These are phyloP conservation scores for Lagerstroemia speciosa DNA, from an alignment of 345 rosid species.

Conservation along the genomic window DNA sequence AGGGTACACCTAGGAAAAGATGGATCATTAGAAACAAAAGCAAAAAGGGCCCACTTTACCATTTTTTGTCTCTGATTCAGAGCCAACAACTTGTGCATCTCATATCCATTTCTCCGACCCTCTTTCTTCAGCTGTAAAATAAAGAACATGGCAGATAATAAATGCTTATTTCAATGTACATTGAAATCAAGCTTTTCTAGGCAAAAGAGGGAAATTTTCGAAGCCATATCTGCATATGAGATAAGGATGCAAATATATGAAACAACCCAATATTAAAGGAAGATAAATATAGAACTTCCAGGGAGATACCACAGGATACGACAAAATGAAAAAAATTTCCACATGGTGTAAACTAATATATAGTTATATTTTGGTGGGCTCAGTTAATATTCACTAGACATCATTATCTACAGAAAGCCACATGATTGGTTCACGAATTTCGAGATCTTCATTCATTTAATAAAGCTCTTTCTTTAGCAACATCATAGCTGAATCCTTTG, in stretches of 20 bases:
- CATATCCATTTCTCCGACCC: constrained; percentile 91
- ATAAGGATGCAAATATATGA: background rate
- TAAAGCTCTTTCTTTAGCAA: background rate
- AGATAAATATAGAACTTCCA: background rate
- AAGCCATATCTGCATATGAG: background rate
- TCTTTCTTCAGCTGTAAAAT: constrained; percentile 75
- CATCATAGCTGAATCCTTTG: background rate
- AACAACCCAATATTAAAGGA: background rate
- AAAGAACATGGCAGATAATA: background rate
- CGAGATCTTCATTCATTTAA: background rate
- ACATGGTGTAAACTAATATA: background rate
- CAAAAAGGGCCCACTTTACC: constrained; percentile 32
- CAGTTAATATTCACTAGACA: background rate
- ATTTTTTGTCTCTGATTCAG: constrained; percentile 92
- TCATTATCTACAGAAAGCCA: background rate
- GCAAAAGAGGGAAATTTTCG: background rate
- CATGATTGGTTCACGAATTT: background rate
- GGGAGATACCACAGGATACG: background rate
- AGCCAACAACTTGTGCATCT: constrained; percentile 94
- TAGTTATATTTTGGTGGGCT: background rate
- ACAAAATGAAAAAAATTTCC: background rate
- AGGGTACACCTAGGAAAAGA: background rate
- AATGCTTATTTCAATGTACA: background rate
- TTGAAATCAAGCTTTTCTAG: background rate
- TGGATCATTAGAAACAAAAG: constrained; percentile 6